These are phyloP conservation scores for Tolypocladium inflatum DNA, from an alignment of 2,329 filamentous ascomycete species.

Conservation along the genomic window DNA sequence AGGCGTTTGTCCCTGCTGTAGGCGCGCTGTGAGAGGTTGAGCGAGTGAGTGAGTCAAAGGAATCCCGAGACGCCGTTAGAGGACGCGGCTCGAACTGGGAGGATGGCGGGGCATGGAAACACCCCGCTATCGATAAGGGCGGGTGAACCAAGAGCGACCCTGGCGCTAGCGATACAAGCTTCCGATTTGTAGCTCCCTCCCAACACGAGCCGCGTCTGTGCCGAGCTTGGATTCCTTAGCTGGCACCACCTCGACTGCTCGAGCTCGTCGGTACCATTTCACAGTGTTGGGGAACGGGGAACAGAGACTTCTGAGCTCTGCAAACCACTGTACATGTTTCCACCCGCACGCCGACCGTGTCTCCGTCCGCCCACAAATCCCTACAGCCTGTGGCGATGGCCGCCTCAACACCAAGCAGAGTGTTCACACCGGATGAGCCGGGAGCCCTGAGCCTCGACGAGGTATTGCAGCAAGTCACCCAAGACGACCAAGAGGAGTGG, in stretches of 20 bases:
- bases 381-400: neutral
- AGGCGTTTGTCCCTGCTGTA: neutral
- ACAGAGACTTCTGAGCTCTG: neutral
- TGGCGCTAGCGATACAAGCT: neutral
- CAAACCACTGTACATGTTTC: neutral
- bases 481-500: constrained; percentile 49
- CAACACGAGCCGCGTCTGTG: neutral
- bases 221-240: neutral
- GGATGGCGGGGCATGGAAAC: neutral
- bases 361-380: neutral
- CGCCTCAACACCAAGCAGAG: neutral
- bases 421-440: constrained; percentile 9
- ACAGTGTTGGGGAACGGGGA: neutral
- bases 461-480: constrained; percentile 12
- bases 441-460: constrained; percentile 18
- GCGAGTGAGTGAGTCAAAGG: neutral
- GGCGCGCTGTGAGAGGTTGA: constrained; percentile 1
- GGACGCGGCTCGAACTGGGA: neutral
- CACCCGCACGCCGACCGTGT: neutral
- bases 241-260: neutral
- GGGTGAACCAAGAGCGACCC: neutral
- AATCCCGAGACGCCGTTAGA: neutral
- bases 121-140: constrained; percentile 1
- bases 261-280: neutral
- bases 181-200: neutral